Base-by-base conservation (phyloP, 345 rosid species). In the Durio zibethinus region DNA sequence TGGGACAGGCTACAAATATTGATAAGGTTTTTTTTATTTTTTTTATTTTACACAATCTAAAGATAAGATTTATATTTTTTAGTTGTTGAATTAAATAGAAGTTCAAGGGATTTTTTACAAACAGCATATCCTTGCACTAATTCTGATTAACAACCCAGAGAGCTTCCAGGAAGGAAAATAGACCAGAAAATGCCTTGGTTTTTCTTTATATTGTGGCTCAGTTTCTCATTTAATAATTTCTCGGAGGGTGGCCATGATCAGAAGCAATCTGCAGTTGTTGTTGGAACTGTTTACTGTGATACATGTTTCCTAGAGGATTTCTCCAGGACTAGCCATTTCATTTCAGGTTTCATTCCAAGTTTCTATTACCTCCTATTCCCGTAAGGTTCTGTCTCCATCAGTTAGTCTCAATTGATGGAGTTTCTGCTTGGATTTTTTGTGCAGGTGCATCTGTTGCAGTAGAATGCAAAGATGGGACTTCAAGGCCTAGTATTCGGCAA, bases 221-320 rank as follows among this genome's bases (percentile, higher is more conserved):
- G 84, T 76, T 79, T 67, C 73, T 18, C 76, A 9, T 48, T 76
- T 38, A 5, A 11, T 60, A 35, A 57, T 40, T 21, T 52, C 25
- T 80, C 89, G n/a, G 86, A 85, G 16, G 86, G 80, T 33, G 72
- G 71, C 10, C 82, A 68, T 62, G 63, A 60, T 25, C 82, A 78
- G 78, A 87, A 81, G 72, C 89, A 69, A 71, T 83, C 92, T 66
- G 89, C 97, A 0, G 78, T 86, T 54, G 92, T 90, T 38, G 94
- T 95, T 38, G 98, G 99, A 42, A 90, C 94, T 72, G 98, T 93
- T 53, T 92, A 85, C 86, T 95, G 99, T 43, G 97, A 93, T 82
- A 92, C 97, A 14, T 93, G 99, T 82, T 90, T 91, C 86, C 91
- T 78, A 12, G 60, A 83, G 42, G 87, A 74, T 56, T 83, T 89